phyloP scores from a whole-genome alignment of 1,284 basidiomycete species.

The Jaminaea rosea region DNA sequence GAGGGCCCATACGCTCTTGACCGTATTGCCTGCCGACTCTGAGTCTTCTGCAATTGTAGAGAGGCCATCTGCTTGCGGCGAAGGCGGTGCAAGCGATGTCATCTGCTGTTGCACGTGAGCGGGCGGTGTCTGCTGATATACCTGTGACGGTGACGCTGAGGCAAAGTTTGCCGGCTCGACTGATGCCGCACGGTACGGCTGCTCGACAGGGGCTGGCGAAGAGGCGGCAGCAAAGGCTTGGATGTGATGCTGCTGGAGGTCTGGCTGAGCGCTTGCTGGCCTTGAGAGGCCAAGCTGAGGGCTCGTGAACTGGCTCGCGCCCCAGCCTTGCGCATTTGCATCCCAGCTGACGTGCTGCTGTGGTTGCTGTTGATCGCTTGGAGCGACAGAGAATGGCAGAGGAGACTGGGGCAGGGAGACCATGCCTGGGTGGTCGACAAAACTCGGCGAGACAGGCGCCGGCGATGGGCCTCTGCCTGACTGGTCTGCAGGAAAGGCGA shows the following conservation, averaged over 20 bases:
- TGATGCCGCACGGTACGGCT: too few species aligned
- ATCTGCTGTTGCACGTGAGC: too few species aligned
- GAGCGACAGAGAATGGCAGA: too few species aligned
- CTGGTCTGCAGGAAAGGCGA: neutral
- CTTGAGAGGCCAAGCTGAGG: slow-evolving; percentile 16
- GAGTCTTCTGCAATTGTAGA: slow-evolving; percentile 33
- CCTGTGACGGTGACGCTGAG: too few species aligned
- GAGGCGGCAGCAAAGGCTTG: too few species aligned
- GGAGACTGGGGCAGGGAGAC: too few species aligned
- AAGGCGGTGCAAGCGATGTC: too few species aligned
- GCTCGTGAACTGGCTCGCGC: slow-evolving; percentile 14
- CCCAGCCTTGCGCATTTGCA: slow-evolving; percentile 11
- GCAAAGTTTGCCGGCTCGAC: too few species aligned
- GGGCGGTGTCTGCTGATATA: too few species aligned
- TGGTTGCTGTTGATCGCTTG: neutral
- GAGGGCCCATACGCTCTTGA: slow-evolving; percentile 15
- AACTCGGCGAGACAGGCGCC: slow-evolving; percentile 6
- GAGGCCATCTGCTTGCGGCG: slow-evolving; percentile 11
- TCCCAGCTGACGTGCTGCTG: slow-evolving; percentile 2
- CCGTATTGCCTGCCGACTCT: slow-evolving; percentile 32
- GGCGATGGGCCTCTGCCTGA: too few species aligned
- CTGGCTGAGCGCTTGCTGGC: slow-evolving; percentile 27
- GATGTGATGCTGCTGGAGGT: slow-evolving; percentile 8
- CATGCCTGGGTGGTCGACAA: too few species aligned
- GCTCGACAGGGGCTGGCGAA: too few species aligned